Evolutionary conservation across 345 rosid genomes (phyloP), one percentile per base, ranked within the genome.

Genomic region (Gossypium sturtianum): DNA sequence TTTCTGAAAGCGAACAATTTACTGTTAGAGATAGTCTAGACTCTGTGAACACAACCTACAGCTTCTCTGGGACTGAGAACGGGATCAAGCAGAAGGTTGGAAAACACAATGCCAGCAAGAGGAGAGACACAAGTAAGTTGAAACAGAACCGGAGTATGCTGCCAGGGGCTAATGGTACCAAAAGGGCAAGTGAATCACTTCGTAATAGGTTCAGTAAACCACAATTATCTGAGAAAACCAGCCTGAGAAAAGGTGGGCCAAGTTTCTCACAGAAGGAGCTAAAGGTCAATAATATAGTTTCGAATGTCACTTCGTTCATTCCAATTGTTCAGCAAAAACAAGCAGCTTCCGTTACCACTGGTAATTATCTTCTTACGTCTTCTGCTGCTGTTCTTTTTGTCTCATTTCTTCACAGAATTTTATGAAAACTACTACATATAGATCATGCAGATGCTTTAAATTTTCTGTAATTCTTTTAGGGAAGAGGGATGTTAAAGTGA

Each of bases 401-500:
- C 22, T 56, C 17, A 5, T 16, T 60, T 45, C 61, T 52, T 13
- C 67, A 53, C 22, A 15, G 25, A 22, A 17, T 73, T 73, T 72
- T 58, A 12, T 54, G 63, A 16, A 43, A 58, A 11, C 66, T 61
- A 16, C 61, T 9, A 16, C 6, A 5, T 44, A 44, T 59, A 59
- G 67, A 72, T 13, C 61, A 16, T 47, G 53, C 68, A 11, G 47
- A 73, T 73, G n/a, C 48, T 54, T 27, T 53, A 54, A 16, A 25
- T 73, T 59, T 22, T 38, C 12, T 74, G n/a, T 53, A 44, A 73
- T 77, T 66, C 34, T 72, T 58, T 19, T 71, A 95, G 99, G 98
- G 68, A 96, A 90, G 87, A 91, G 93, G 79, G 92, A 91, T 70
- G 83, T 93, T 66, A 91, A 88, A 85, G 97, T 96, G 82, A 93